Evolutionary conservation across 768 basidiomycete genomes (phyloP).

Genomic region (Boletus patriciae): DNA sequence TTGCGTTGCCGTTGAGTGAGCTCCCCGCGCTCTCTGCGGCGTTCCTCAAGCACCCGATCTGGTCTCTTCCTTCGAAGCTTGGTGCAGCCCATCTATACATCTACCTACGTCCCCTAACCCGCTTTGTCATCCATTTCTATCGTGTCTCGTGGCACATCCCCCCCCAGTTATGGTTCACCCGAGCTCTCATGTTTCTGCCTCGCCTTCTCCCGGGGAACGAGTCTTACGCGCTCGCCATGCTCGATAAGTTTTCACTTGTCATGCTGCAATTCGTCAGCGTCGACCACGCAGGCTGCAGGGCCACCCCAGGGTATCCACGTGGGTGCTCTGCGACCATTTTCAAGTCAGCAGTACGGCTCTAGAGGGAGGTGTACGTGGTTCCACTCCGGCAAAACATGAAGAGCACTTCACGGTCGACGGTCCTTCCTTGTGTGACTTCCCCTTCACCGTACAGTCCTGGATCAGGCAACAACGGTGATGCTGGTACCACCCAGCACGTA

Average conservation of each 20-base stretch:
- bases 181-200: slow-evolving; percentile 56
- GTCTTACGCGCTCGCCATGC: slow-evolving; percentile 45
- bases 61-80: slow-evolving; percentile 38
- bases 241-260: slow-evolving; percentile 26
- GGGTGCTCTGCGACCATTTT: slow-evolving; percentile 53
- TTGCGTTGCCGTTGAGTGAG: slow-evolving; percentile 56
- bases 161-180: slow-evolving; percentile 63
- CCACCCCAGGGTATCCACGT: slow-evolving; percentile 29
- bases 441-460: background rate
- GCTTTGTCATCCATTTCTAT: slow-evolving; percentile 55
- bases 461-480: background rate
- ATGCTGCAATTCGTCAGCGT: slow-evolving; percentile 17
- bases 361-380: slow-evolving; percentile 43
- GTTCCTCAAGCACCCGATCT: slow-evolving; percentile 52
- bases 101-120: slow-evolving; percentile 50
- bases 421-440: too few relatives aligned
- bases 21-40: slow-evolving; percentile 54
- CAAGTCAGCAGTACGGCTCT: slow-evolving; percentile 44
- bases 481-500: background rate
- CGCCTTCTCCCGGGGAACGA: slow-evolving; percentile 77
- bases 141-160: slow-evolving; percentile 57
- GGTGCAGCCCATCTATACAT: slow-evolving; percentile 8
- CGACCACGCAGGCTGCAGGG: slow-evolving; percentile 28
- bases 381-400: slow-evolving; percentile 50
- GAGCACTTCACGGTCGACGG: slow-evolving; percentile 56